A percentile compares a stretch with the other conserved stretches of the same genome.
Conservation (phyloP, 768 basidiomycete genomes). For the Ephemerocybe angulata region DNA sequence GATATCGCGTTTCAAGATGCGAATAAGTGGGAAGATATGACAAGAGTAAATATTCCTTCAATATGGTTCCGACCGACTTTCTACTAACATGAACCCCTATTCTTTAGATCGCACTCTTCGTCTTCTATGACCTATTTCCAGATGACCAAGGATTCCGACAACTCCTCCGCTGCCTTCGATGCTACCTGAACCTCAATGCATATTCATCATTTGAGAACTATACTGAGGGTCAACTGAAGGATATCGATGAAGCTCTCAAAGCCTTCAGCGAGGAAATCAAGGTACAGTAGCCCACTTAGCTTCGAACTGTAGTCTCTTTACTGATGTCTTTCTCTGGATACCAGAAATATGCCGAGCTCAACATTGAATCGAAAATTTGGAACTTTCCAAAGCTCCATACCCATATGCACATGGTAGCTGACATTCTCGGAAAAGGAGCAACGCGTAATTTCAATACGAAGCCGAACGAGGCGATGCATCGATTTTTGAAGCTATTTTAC, state of each 20-base stretch:
- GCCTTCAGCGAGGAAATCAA: slow-evolving; percentile 6
- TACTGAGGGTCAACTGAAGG: neutral
- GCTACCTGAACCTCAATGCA: neutral
- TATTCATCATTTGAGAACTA: neutral
- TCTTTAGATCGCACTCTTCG: neutral
- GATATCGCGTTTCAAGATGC: slow-evolving; percentile 26
- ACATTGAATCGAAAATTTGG: slow-evolving; percentile 25
- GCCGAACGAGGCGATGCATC: slow-evolving; percentile 33
- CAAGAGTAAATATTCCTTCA: neutral
- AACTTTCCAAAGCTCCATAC: slow-evolving; percentile 33
- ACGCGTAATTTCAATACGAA: slow-evolving; percentile 27
- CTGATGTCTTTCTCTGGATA: slow-evolving; percentile 14
- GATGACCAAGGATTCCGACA: neutral
- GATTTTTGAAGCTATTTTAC: slow-evolving; percentile 26
- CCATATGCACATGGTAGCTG: slow-evolving; percentile 24
- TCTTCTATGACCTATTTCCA: neutral
- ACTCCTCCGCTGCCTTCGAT: neutral
- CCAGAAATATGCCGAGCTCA: neutral
- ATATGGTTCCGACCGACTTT: neutral
- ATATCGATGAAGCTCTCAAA: neutral
- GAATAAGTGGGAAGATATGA: slow-evolving; percentile 14
- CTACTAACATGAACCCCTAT: neutral
- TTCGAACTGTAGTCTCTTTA: neutral
- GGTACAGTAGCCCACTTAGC: slow-evolving; percentile 7
- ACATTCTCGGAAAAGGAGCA: slow-evolving; percentile 30